Evolutionary conservation across 176 grass and related monocot genomes (phyloP), one percentile per base, ranked within the genome.

Genomic region (Bonia amplexicaulis): DNA sequence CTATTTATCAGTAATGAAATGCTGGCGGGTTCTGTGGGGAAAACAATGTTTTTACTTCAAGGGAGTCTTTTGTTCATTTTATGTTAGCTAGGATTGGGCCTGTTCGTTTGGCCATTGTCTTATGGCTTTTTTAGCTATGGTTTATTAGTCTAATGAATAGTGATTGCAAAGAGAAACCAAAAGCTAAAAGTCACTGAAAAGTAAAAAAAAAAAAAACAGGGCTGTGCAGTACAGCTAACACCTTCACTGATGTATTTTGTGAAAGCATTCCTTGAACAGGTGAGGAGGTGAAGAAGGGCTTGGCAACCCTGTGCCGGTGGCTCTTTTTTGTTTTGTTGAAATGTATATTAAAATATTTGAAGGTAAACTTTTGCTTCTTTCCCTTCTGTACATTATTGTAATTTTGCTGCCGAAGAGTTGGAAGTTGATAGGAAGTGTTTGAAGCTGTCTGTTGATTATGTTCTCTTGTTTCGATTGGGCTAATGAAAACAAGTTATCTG

Each of bases 1-100:
- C 41, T 80, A 69, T 85, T 76, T 67, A 66, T 85, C 82, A 66
- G 31, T 87, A 35, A 85, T 84, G 89, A 85, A 90, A 73, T 91
- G 72, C 81, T 85, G 78, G 65, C 82, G 74, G 86, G 83, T 82
- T 91, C 61, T 64, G 31, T 3, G 5, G 61, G 4, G 61, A 63
- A 63, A 31, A 29, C 13, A 2, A 31, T 64, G 26, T 62, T 62
- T 62, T 33, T 37, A 27, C 25, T 15, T 13, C 4, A 6, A 29
- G 60, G 12, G 12, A 12, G 12, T 27, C 11, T 63, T 55, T 20
- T 63, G 11, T 14, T 63, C 60, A 14, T 71, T 72, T 48, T 9
- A 72, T 72, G n/a, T 60, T 60, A 60, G 57, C 22, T 23, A 59
- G 57, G 35, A 37, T 37, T 6, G 35, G 35, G 35, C 5, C 35